Conservation (phyloP, 1,284 basidiomycete genomes). For the Moesziomyces parantarcticus region DNA sequence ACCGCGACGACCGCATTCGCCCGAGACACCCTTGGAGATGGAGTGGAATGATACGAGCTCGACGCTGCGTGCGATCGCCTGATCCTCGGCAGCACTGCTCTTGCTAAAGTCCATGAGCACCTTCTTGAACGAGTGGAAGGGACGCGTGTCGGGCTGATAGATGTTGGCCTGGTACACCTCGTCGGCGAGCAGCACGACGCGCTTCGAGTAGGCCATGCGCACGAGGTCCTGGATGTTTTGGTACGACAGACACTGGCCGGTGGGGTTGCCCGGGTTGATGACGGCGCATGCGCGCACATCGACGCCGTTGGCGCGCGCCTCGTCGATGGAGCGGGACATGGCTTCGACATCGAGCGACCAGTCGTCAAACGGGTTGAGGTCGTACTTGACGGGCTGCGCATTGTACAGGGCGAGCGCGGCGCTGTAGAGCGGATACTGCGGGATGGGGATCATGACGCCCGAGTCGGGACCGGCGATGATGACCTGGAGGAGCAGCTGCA, state of each 20-base stretch:
- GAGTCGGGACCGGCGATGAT: slow-evolving; percentile 76
- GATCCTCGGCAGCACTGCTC: slow-evolving; percentile 39
- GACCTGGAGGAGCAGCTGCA: slow-evolving; percentile 85
- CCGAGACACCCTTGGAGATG: slow-evolving; percentile 65
- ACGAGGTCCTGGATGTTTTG: slow-evolving; percentile 62
- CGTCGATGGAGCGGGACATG: slow-evolving; percentile 77
- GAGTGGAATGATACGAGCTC: slow-evolving; percentile 66
- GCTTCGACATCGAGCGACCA: slow-evolving; percentile 86
- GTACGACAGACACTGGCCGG: slow-evolving; percentile 59
- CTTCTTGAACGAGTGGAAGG: slow-evolving; percentile 66
- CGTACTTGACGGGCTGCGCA: slow-evolving; percentile 86
- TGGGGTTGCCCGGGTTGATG: slow-evolving; percentile 67
- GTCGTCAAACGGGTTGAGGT: slow-evolving; percentile 81
- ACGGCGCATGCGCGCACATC: slow-evolving; percentile 63
- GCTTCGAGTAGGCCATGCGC: slow-evolving; percentile 60
- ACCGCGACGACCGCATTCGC: slow-evolving; percentile 65
- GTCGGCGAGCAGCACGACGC: slow-evolving; percentile 64
- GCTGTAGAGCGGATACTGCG: slow-evolving; percentile 97
- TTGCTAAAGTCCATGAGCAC: slow-evolving; percentile 59
- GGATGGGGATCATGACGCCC: slow-evolving; percentile 93
- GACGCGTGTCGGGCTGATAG: slow-evolving; percentile 59
- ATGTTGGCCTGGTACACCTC: slow-evolving; percentile 67
- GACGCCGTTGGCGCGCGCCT: slow-evolving; percentile 75
- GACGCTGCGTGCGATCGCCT: slow-evolving; percentile 53
- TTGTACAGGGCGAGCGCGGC: slow-evolving; percentile 87